Conservation (phyloP, 768 basidiomycete genomes). For the Tulasnella sp. region DNA sequence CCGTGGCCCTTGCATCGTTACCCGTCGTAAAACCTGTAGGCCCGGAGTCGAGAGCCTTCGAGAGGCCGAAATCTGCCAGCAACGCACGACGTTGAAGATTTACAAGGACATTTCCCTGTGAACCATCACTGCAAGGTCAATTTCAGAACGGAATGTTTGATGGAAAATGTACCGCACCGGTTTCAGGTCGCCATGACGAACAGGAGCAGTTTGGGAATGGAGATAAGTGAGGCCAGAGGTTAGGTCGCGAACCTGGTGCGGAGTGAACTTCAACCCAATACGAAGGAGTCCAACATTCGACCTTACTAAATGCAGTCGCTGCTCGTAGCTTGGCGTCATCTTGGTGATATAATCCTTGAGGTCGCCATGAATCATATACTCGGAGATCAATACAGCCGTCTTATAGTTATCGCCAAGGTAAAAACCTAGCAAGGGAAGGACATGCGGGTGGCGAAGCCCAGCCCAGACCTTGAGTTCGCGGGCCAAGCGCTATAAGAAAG, state of each 20-base stretch:
- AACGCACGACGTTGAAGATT: too few species aligned
- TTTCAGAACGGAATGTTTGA: too few species aligned
- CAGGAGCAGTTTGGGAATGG: background rate
- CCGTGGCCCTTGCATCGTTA: too few species aligned
- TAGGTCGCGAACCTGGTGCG: background rate
- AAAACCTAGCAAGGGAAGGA: background rate
- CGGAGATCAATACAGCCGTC: background rate
- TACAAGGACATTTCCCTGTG: too few species aligned
- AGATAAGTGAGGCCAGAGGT: background rate
- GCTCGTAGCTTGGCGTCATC: background rate
- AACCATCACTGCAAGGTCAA: too few species aligned
- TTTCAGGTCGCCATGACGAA: background rate
- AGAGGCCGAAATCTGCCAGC: too few species aligned
- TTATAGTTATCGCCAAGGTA: background rate
- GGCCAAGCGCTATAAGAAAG: background rate
- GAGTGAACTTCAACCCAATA: background rate
- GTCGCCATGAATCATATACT: background rate
- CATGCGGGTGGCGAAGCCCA: background rate
- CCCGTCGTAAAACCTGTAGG: too few species aligned
- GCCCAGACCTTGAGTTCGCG: slow-evolving; percentile 14
- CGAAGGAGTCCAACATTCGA: background rate
- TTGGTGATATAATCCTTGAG: background rate
- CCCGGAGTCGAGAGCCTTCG: too few species aligned
- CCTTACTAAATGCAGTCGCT: background rate
- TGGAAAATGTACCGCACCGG: background rate